Base-by-base conservation (phyloP, 176 grass and related monocot species). In the Hyparrhenia diplandra region DNA sequence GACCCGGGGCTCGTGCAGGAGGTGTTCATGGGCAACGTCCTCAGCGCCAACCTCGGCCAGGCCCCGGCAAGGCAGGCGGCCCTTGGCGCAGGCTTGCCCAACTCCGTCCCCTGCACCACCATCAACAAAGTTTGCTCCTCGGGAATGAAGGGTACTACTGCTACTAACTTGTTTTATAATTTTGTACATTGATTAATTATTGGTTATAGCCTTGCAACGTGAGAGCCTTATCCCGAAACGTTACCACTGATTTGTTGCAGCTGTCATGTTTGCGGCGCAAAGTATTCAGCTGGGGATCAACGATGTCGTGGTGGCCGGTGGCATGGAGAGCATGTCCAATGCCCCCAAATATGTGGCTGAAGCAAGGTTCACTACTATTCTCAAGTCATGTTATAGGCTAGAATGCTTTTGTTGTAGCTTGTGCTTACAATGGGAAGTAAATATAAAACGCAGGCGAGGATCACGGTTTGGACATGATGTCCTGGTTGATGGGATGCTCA, bases 281-380 rank as follows among this genome's bases (percentile, higher is more conserved):
- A 91, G 86, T 49, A 98, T 98, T 68, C 90, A 98, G 80, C 61
- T 98, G 61, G 92, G 95, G 71, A 88, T 87, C 66, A 93, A 95
- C 6, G 95, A 98, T 78, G 80, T 93, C 6, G 92, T 93, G 42
- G 90, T 98, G 0, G 95, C 92, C 16, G 95, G 95, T 60, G 95
- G 95, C 30, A 98, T 98, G 95, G 95, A 98, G 74, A 98, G 90
- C 85, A 98, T 98, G 95, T 98, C 95, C 0, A 98, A 98, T 70
- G 86, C 71, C 32, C 95, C 95, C 21, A 98, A 98, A 91, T 98
- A 98, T 66, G 58, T 91, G 6, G 73, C 77, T n/a, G 75, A 89
- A 75, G 85, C 92, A 72, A 95, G 95, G 95, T 98, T 59, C 21
- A 10, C 24, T 24, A 57, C 64, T 42, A 12, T 52, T 13, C 13